Percentiles rank a stretch among this genome's conserved stretches.
Evolutionary conservation across 345 rosid genomes (phyloP).

Genomic region (Eucalyptus pumila): DNA sequence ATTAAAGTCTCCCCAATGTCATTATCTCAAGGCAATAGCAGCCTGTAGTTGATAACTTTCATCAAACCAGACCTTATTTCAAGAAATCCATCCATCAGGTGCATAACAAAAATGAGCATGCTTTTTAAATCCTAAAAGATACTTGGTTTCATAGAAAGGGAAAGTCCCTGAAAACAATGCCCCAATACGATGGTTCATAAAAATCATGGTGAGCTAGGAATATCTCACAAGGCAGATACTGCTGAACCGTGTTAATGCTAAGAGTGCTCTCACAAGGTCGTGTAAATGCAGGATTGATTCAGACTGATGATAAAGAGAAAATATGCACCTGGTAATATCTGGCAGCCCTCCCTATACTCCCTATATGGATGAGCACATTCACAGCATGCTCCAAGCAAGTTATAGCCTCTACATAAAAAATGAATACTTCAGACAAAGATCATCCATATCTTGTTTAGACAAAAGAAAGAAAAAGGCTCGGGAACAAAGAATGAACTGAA

Average conservation of each 20-base stretch:
- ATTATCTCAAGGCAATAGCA: neutral
- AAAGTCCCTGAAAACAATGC: neutral
- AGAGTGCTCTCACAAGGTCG: neutral
- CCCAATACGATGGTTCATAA: neutral
- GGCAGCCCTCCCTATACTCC: slow-evolving; percentile 94
- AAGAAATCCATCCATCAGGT: neutral
- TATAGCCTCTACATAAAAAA: slow-evolving; percentile 13
- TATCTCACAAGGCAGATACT: neutral
- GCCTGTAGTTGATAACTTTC: neutral
- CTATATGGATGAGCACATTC: slow-evolving; percentile 64
- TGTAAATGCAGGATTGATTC: neutral
- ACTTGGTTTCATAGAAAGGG: neutral
- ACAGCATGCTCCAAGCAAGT: neutral
- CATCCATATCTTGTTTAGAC: neutral
- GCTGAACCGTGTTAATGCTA: neutral
- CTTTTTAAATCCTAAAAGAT: neutral
- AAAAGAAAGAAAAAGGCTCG: neutral
- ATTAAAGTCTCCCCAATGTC: neutral
- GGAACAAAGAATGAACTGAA: neutral
- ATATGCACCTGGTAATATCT: slow-evolving; percentile 69
- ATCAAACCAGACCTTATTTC: neutral
- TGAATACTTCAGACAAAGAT: neutral
- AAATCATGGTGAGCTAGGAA: neutral
- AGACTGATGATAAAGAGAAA: neutral
- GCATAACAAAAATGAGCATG: neutral